A percentile compares a stretch with the other conserved stretches of the same genome.
phyloP scores from a whole-genome alignment of 257 asterid genomes.

The Capsicum baccatum region DNA sequence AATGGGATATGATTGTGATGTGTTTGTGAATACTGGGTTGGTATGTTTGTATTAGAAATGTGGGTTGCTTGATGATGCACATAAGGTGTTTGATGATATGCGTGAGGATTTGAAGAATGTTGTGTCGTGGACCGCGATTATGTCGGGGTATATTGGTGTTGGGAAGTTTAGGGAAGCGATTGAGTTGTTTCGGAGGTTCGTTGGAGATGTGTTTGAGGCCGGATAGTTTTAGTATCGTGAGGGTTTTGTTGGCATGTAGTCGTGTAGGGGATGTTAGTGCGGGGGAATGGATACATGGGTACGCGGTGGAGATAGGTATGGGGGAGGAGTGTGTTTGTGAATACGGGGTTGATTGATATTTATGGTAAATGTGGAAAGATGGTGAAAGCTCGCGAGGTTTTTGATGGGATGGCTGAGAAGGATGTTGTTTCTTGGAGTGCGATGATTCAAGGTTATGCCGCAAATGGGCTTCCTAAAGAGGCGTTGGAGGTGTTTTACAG shows the following conservation, averaged over 20 bases:
- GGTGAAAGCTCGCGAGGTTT: constrained; percentile 49
- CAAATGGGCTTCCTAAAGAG: constrained; percentile 51
- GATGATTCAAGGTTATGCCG: constrained; percentile 55
- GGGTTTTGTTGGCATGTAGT: constrained; percentile 46
- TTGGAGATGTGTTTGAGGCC: constrained; percentile 44
- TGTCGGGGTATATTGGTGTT: constrained; percentile 44
- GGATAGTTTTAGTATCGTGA: constrained; percentile 49
- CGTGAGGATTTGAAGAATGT: constrained; percentile 48
- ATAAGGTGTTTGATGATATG: constrained; percentile 47
- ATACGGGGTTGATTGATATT: constrained; percentile 51
- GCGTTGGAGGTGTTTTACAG: constrained; percentile 47
- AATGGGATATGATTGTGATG: constrained; percentile 44
- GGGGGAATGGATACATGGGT: constrained; percentile 49
- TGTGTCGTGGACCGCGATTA: constrained; percentile 52
- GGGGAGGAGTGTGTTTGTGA: constrained; percentile 50
- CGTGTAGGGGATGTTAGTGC: constrained; percentile 42
- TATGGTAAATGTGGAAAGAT: constrained; percentile 49
- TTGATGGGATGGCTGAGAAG: constrained; percentile 51
- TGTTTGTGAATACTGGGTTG: constrained; percentile 52
- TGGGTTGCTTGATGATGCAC: constrained; percentile 40
- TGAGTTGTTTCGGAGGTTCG: constrained; percentile 43
- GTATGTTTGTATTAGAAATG: constrained; percentile 41
- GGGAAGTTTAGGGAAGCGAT: constrained; percentile 45
- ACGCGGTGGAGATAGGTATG: constrained; percentile 38
- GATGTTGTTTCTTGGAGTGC: constrained; percentile 57